A percentile compares a stretch with the other conserved stretches of the same genome.
phyloP scores from a whole-genome alignment of 2,329 filamentous ascomycete species.

The Nigrograna mackinnonii region DNA sequence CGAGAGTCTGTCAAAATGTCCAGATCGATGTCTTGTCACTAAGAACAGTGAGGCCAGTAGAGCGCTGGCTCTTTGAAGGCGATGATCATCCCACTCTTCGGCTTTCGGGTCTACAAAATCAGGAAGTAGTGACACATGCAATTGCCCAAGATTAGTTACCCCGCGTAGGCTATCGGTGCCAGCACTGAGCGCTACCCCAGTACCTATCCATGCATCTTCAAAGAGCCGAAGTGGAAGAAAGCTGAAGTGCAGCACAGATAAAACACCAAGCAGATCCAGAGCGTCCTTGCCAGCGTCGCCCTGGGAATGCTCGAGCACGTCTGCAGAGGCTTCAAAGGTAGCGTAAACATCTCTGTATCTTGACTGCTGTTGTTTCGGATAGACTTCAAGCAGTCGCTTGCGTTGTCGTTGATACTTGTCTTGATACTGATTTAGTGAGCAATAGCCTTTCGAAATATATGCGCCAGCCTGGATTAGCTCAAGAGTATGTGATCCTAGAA shows the following conservation, averaged over 20 bases:
- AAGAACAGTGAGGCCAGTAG: slow-evolving; percentile 33
- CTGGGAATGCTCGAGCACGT: slow-evolving; percentile 18
- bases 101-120: slow-evolving; percentile 11
- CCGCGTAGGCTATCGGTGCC: slow-evolving; percentile 1
- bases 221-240: slow-evolving; percentile 34
- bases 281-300: slow-evolving; percentile 21
- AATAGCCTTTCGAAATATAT: slow-evolving; percentile 27
- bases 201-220: slow-evolving; percentile 24
- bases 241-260: slow-evolving; percentile 29
- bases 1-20: slow-evolving; percentile 20
- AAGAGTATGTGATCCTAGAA: slow-evolving; percentile 24
- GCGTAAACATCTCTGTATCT: slow-evolving; percentile 40
- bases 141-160: slow-evolving; percentile 7
- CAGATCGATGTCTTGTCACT: slow-evolving; percentile 11
- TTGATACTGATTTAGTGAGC: slow-evolving; percentile 24
- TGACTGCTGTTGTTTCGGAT: slow-evolving; percentile 28
- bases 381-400: slow-evolving; percentile 27
- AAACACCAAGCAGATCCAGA: slow-evolving; percentile 28
- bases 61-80: slow-evolving; percentile 21
- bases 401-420: slow-evolving; percentile 20
- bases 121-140: slow-evolving; percentile 13
- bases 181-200: no score
- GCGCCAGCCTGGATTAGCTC: slow-evolving; percentile 30
- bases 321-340: slow-evolving; percentile 40
- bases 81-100: slow-evolving; percentile 29